phyloP scores from a whole-genome alignment of 768 basidiomycete genomes.

The Boletus sp. region DNA sequence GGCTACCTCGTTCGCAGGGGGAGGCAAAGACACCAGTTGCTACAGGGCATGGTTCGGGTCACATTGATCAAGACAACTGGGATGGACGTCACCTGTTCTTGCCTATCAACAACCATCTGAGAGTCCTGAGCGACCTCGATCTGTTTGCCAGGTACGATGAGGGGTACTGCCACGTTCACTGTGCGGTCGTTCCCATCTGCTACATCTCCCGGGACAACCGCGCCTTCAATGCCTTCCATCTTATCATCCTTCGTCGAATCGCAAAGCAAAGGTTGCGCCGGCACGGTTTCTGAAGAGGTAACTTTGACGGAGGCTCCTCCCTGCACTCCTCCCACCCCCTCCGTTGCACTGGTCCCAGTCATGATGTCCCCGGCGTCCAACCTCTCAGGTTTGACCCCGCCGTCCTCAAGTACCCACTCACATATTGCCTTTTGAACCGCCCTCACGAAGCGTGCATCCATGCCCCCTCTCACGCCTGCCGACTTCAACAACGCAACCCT shows the following conservation, averaged over 20 bases:
- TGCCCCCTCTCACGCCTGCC: constrained; percentile 36
- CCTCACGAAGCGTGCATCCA: constrained; percentile 39
- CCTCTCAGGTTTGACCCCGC: constrained; percentile 9
- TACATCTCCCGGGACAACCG: neutral
- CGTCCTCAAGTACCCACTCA: constrained; percentile 27
- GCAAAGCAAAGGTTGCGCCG: neutral
- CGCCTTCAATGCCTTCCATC: constrained; percentile 22
- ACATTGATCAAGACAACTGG: neutral
- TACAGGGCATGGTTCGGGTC: constrained; percentile 4
- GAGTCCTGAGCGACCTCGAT: constrained; percentile 1
- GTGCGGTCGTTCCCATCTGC: neutral
- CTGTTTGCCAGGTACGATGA: constrained; percentile 2
- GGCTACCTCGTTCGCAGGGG: neutral
- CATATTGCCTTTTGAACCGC: constrained; percentile 33
- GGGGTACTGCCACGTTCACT: neutral
- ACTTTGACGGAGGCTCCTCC: neutral
- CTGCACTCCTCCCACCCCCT: neutral
- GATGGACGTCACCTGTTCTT: constrained; percentile 22
- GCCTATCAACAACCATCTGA: constrained; percentile 17
- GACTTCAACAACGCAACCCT: constrained; percentile 36
- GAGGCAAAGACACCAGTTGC: constrained; percentile 1
- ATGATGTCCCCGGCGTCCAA: neutral
- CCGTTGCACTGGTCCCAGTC: neutral
- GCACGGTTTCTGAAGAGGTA: neutral
- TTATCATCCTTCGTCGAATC: constrained; percentile 6